Percentiles rank a stretch among this genome's conserved stretches.
These are phyloP conservation scores for Tricholomella constricta DNA, from an alignment of 768 basidiomycete species.

Conservation along the genomic window DNA sequence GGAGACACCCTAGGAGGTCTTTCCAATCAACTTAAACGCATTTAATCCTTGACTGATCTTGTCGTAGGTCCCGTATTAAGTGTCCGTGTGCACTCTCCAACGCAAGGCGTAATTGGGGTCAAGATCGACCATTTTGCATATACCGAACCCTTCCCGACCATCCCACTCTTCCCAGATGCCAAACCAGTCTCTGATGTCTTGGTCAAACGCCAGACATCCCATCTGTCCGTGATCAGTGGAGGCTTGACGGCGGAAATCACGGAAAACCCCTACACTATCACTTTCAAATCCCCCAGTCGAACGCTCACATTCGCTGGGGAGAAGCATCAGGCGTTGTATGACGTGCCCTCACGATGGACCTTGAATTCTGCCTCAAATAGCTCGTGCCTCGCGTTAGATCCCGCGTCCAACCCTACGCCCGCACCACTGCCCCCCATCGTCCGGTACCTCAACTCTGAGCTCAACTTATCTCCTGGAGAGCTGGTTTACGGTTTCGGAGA, in stretches of 20 bases:
- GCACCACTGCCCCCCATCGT: conserved; percentile 40
- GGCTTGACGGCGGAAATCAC: conserved; percentile 57
- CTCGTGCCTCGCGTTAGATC: conserved; percentile 58
- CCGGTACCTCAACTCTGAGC: conserved; percentile 57
- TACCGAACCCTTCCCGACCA: conserved; percentile 43
- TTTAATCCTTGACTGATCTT: conserved; percentile 17
- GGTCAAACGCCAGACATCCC: conserved; percentile 33
- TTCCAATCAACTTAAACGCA: not conserved
- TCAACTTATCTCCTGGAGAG: conserved; percentile 70
- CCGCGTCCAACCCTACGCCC: conserved; percentile 59
- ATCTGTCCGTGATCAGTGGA: conserved; percentile 43
- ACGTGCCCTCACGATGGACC: conserved; percentile 60
- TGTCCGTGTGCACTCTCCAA: conserved; percentile 55
- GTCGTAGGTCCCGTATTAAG: conserved; percentile 50
- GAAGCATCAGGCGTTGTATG: conserved; percentile 56
- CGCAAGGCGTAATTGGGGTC: conserved; percentile 56
- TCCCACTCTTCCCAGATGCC: conserved; percentile 65
- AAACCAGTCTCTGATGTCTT: conserved; percentile 46
- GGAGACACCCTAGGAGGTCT: conserved; percentile 63
- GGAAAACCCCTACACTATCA: conserved; percentile 60
- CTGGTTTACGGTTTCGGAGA: conserved; percentile 76
- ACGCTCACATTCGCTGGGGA: conserved; percentile 51
- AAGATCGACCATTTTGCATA: conserved; percentile 57
- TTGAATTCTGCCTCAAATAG: conserved; percentile 50
- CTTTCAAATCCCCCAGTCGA: conserved; percentile 54